Evolutionary conservation across 257 asterid species (phyloP), one percentile per base, ranked within the genome.

Genomic region (Paulownia fortunei): DNA sequence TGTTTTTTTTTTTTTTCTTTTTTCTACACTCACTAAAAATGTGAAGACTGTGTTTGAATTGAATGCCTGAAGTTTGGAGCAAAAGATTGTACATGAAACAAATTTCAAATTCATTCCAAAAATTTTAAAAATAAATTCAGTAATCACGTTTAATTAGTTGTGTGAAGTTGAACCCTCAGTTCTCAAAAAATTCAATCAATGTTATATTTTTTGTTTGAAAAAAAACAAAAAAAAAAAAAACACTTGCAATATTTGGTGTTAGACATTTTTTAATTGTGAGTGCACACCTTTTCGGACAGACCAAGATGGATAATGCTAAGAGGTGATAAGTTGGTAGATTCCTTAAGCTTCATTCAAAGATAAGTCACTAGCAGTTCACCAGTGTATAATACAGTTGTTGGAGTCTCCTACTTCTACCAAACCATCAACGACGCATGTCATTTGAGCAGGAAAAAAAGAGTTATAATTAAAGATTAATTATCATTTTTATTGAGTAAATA

Each of bases 291-390:
- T n/a, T 42, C 13, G 49, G 9, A 11, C 12, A 42, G 8, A 42
- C 49, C 49, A 47, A 47, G n/a, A n/a, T n/a, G n/a, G n/a, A n/a
- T n/a, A n/a, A n/a, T 19, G 23, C 13, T 55, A 55, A 55, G 61
- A 18, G 30, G 30, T 0, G 26, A 18, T 16, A 6, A 55, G 13
- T 56, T 56, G 64, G 13, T 21, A 0, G 36, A 24, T 8, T 19
- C 19, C 15, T 56, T 32, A 8, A n/a, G 2, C 24, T 34, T 19
- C 32, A 34, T 56, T 32, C 19, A 65, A 56, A 68, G 37, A 24
- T 30, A 69, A 44, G 76, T 56, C 26, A n/a, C 12, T 0, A 42
- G 76, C 69, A 58, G 71, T 59, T 68, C 54, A 34, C 41, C 36
- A 56, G n/a, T 51, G 2, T 4, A 5, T 5, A 58, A 12, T 27